Conservation (phyloP, 2,329 filamentous ascomycete genomes). For the Trichoderma brevicompactum region DNA sequence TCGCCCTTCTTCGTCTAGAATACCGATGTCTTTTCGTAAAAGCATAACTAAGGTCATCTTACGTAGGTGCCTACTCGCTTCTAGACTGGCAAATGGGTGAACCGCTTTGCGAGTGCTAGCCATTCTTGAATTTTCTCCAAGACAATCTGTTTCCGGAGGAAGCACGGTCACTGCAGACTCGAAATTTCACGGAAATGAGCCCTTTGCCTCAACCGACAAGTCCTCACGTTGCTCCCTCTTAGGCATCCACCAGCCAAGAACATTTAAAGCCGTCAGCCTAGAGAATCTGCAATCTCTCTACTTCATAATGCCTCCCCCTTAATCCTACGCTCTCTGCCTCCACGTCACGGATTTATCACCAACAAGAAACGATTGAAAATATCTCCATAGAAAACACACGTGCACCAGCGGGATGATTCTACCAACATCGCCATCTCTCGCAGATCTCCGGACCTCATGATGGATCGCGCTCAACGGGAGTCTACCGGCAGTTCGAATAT, state of each 20-base stretch:
- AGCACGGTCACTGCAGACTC: not conserved
- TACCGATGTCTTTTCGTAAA: not conserved
- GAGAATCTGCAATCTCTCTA: not conserved
- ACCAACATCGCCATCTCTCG: slow-evolving; percentile 3
- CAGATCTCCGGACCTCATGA: slow-evolving; percentile 11
- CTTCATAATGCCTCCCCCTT: not conserved
- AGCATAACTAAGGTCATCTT: not conserved
- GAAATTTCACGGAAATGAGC: not conserved
- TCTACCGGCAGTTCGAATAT: slow-evolving; percentile 23
- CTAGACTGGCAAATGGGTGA: not conserved
- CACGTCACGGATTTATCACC: not conserved
- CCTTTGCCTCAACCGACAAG: not conserved
- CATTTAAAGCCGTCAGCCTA: too few relatives aligned
- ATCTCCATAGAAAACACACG: not conserved
- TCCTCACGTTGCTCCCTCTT: not conserved
- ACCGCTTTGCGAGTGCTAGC: not conserved
- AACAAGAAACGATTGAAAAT: not conserved
- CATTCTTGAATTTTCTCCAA: not conserved
- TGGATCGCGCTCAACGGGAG: slow-evolving; percentile 5
- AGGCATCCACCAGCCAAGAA: not conserved
- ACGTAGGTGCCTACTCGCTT: not conserved
- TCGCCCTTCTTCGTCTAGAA: not conserved
- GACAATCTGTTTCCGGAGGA: not conserved
- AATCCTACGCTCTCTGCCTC: not conserved
- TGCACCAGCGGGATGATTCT: not conserved